phyloP scores from a whole-genome alignment of 176 grass and related monocot genomes.

The Puccinellia tenuiflora region DNA sequence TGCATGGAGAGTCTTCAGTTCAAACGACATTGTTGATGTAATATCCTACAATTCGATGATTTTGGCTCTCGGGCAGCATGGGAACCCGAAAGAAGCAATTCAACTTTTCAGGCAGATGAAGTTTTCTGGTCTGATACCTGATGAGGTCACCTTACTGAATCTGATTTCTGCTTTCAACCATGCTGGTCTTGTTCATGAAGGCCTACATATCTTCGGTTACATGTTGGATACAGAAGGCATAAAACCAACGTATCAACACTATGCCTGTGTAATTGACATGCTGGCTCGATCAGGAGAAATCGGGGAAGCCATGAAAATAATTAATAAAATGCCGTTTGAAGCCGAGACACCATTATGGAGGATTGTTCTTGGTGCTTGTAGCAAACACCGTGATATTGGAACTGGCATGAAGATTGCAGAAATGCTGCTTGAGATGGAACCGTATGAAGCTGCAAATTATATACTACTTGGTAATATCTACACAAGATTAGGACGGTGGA shows the following conservation, averaged over 20 bases:
- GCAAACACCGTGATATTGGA: constrained; percentile 31
- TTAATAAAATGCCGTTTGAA: constrained; percentile 36
- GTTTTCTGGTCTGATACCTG: constrained; percentile 22
- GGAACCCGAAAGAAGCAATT: constrained; percentile 13
- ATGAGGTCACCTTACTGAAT: constrained; percentile 41
- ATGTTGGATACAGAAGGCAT: constrained; percentile 15
- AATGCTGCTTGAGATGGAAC: constrained; percentile 33
- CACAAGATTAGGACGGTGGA: constrained; percentile 32
- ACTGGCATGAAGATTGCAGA: constrained; percentile 30
- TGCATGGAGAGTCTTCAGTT: constrained; percentile 34
- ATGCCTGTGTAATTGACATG: constrained; percentile 50
- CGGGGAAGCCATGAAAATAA: constrained; percentile 20
- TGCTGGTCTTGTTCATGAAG: constrained; percentile 36
- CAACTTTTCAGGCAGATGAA: constrained; percentile 23
- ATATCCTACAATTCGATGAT: constrained; percentile 41
- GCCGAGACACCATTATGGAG: constrained; percentile 29
- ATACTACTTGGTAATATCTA: constrained; percentile 32
- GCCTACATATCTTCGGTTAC: constrained; percentile 22
- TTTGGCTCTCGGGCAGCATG: constrained; percentile 38
- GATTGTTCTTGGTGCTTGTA: constrained; percentile 44
- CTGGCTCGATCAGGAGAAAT: constrained; percentile 39
- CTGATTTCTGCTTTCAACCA: constrained; percentile 41
- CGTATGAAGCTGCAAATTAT: constrained; percentile 37
- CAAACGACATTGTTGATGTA: constrained; percentile 10
- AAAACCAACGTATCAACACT: constrained; percentile 29